phyloP scores from a whole-genome alignment of 345 rosid species.

The Excoecaria cochinchinensis region DNA sequence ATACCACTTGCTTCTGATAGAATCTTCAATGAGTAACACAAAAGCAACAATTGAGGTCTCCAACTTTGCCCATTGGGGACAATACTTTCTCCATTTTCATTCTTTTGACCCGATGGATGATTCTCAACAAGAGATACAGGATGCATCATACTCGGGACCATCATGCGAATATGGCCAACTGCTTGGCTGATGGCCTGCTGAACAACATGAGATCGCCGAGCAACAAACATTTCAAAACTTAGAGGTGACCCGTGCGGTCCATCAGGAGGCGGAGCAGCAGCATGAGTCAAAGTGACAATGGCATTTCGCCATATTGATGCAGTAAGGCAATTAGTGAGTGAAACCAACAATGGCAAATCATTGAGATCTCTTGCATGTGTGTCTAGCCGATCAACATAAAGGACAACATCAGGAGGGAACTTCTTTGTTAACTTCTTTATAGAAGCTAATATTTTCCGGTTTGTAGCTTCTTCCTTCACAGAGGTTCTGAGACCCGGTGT shows the following conservation, averaged over 20 bases:
- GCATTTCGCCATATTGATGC: constrained; percentile 65
- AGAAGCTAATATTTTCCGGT: constrained; percentile 53
- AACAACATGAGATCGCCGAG: constrained; percentile 42
- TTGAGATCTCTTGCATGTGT: constrained; percentile 29
- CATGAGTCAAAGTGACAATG: constrained; percentile 63
- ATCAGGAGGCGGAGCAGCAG: constrained; percentile 52
- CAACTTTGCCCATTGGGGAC: constrained; percentile 47
- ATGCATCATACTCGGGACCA: constrained; percentile 45
- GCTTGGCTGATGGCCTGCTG: constrained; percentile 50
- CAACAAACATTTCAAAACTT: constrained; percentile 49
- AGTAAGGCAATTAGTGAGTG: constrained; percentile 46
- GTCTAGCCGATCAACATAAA: constrained; percentile 74
- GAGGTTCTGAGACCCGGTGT: constrained; percentile 70
- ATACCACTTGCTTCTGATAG: constrained; percentile 38
- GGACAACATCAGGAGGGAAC: constrained; percentile 64
- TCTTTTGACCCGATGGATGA: constrained; percentile 31
- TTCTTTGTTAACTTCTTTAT: constrained; percentile 49
- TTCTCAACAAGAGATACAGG: constrained; percentile 63
- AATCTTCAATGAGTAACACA: constrained; percentile 59
- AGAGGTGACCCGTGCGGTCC: constrained; percentile 43
- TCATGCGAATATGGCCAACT: constrained; percentile 41
- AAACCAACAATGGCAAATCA: constrained; percentile 48
- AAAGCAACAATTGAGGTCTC: constrained; percentile 55
- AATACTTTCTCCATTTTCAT: constrained; percentile 28
- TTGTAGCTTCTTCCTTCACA: constrained; percentile 44